A percentile compares a stretch with the other conserved stretches of the same genome.
phyloP scores from a whole-genome alignment of 805 yeast species.

The Candida nonsorbophila region DNA sequence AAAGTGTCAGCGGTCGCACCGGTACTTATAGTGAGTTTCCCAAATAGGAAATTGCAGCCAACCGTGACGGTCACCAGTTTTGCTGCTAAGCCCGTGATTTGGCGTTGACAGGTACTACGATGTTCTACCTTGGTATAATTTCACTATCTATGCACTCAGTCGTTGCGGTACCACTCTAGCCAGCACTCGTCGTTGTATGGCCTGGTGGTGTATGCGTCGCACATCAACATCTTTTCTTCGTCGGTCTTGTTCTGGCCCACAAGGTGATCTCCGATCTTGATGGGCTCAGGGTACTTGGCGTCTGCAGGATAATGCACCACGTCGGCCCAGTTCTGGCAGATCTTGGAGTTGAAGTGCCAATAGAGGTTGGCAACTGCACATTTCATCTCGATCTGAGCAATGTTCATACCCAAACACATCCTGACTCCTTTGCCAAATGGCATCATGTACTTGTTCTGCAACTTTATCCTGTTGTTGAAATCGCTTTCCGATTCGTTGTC shows the following conservation, averaged over 20 bases:
- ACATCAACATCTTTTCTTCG: slow-evolving; percentile 49
- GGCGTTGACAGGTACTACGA: no score
- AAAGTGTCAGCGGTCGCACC: no score
- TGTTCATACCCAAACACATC: slow-evolving; percentile 70
- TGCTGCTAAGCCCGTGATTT: no score
- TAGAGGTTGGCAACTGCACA: slow-evolving; percentile 49
- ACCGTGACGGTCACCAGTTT: no score
- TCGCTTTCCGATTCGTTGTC: slow-evolving; percentile 25
- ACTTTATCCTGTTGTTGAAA: slow-evolving; percentile 29
- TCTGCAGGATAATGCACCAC: slow-evolving; percentile 12
- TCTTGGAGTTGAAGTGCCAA: slow-evolving; percentile 38
- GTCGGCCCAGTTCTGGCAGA: slow-evolving; percentile 42
- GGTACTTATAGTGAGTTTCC: no score
- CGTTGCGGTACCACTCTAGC: slow-evolving; percentile 29
- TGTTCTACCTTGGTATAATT: no score
- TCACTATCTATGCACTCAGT: no score
- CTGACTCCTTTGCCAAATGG: slow-evolving; percentile 71
- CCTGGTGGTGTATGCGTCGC: slow-evolving; percentile 51
- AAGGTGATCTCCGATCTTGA: slow-evolving; percentile 11
- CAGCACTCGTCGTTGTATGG: slow-evolving; percentile 51
- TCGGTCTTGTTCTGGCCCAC: slow-evolving; percentile 24
- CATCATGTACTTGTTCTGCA: slow-evolving; percentile 52
- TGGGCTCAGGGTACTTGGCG: slow-evolving; percentile 9
- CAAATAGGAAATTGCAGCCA: no score
- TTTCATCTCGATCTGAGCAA: slow-evolving; percentile 65